Evolutionary conservation across 2,329 filamentous ascomycete species (phyloP).

Genomic region (Paracoccidioides brasiliensis): DNA sequence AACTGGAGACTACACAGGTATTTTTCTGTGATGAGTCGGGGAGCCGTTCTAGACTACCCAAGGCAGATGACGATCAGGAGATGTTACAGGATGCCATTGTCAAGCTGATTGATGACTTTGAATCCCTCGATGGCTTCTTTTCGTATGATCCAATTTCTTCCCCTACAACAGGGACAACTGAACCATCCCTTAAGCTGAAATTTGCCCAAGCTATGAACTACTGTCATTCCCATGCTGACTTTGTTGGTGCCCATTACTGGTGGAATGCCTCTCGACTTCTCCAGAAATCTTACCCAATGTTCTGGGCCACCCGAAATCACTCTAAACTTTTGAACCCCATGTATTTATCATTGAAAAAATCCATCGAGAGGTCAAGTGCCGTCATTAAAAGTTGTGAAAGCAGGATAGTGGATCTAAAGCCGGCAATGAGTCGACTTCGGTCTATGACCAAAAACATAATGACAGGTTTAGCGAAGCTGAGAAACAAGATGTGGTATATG

Average conservation of each 20-base stretch:
- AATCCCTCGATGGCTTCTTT: conserved; percentile 50
- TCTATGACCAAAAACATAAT: conserved; percentile 62
- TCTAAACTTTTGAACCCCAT: conserved; percentile 58
- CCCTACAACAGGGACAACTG: conserved; percentile 3
- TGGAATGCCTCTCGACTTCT: conserved; percentile 71
- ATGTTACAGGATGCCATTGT: conserved; percentile 67
- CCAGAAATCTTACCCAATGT: conserved; percentile 44
- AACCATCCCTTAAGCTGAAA: conserved; percentile 21
- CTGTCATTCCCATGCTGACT: conserved; percentile 67
- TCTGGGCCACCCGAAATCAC: conserved; percentile 45
- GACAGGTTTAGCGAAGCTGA: conserved; percentile 56
- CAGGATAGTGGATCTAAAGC: conserved; percentile 64
- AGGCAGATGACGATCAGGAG: conserved; percentile 62
- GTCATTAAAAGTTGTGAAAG: conserved; percentile 26
- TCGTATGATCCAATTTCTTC: conserved; percentile 8
- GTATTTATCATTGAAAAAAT: conserved; percentile 43
- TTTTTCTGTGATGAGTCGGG: conserved; percentile 36
- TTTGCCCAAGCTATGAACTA: conserved; percentile 59
- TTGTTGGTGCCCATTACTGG: conserved; percentile 70
- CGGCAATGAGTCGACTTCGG: conserved; percentile 67
- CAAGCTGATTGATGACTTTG: conserved; percentile 69
- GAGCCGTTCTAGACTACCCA: conserved; percentile 32
- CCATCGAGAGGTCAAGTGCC: conserved; percentile 19
- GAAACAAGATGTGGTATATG: conserved; percentile 98
- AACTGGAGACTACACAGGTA: conserved; percentile 48